Evolutionary conservation across 2,329 filamentous ascomycete species (phyloP).

Genomic region (Aotearoamyces nothofagi): DNA sequence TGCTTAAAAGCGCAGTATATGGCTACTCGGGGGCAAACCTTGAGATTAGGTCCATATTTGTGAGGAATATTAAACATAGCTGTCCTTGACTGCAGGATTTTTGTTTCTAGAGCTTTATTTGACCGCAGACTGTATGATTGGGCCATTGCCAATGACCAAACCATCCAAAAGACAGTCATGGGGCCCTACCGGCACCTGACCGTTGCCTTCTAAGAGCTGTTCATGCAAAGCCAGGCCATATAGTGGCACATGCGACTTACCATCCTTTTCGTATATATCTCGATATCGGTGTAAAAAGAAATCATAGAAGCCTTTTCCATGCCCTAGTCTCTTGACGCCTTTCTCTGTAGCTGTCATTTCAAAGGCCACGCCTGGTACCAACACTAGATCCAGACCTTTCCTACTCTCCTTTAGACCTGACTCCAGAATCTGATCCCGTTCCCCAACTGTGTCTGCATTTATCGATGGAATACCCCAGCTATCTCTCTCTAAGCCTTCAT

Average conservation of each 20-base stretch:
- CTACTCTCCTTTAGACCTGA: conserved; percentile 24
- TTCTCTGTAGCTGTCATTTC: conserved; percentile 40
- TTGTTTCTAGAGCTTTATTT: too few relatives aligned
- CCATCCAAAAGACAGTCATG: conserved; percentile 73
- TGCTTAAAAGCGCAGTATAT: too few relatives aligned
- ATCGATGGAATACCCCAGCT: conserved; percentile 93
- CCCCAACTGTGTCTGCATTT: conserved; percentile 43
- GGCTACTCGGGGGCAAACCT: too few relatives aligned
- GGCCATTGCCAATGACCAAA: conserved; percentile 56
- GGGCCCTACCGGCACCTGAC: conserved; percentile 57
- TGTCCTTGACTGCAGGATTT: too few relatives aligned
- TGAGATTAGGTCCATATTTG: too few relatives aligned
- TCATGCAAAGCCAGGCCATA: conserved; percentile 75
- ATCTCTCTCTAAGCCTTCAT: conserved; percentile 60
- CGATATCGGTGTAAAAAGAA: conserved; percentile 68
- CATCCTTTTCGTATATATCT: conserved; percentile 32
- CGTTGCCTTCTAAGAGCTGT: conserved; percentile 55
- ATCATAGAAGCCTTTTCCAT: conserved; percentile 96
- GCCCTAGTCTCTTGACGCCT: conserved; percentile 62
- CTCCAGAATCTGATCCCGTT: conserved; percentile 60
- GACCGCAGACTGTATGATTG: conserved; percentile 31
- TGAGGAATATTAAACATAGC: too few relatives aligned
- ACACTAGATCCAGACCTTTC: conserved; percentile 61
- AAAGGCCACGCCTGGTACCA: conserved; percentile 90
- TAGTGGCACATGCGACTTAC: conserved; percentile 41